Base-by-base conservation (phyloP, 805 yeast species). In the Yamadazyma sp. region DNA sequence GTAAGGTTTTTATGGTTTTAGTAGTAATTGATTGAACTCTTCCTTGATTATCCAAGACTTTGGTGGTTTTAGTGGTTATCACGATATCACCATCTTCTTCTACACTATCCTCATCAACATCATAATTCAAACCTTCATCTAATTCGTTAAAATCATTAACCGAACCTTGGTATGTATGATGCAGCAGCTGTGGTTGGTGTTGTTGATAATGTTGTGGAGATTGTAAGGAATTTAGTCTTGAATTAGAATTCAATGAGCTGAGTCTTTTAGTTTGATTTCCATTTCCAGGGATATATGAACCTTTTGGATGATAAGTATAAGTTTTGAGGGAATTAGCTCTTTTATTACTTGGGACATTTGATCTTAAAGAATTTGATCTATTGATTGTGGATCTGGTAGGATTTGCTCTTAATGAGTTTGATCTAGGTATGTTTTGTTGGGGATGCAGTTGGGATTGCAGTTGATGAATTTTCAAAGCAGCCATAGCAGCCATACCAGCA, bases 61-160 rank as follows among this genome's bases (percentile, higher is more conserved):
- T 65, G 16, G 70, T 66, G 5, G 71, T 66, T 39, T 62, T 65
- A 20, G 71, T 65, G n/a, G 70, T 63, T 12, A 65, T 44, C 5
- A 60, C 43, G 11, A 45, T 48, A 13, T 51, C 58, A 5, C 47
- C 60, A 19, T 43, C 52, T 12, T 41, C 41, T 10, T 41, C 41
- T 10, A 35, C 33, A n/a, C 29, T 14, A 8, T 30, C 39, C 16
- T 40, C 48, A 15, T 24, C 13, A 10, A 16, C 9, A 3, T 14
- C 7, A 10, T n/a, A n/a, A n/a, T n/a, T n/a, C n/a, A n/a, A n/a
- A n/a, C n/a, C 18, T 13, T 22, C 26, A 3, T 31, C 13, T 9
- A 27, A 32, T 9, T 7, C 15, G n/a, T n/a, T 24, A 7, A 7
- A 7, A n/a, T n/a, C n/a, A n/a, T n/a, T n/a, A n/a, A n/a, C n/a